These are phyloP conservation scores for Cryptococcus sp. DNA, from an alignment of 1,284 basidiomycete genomes.

Conservation along the genomic window DNA sequence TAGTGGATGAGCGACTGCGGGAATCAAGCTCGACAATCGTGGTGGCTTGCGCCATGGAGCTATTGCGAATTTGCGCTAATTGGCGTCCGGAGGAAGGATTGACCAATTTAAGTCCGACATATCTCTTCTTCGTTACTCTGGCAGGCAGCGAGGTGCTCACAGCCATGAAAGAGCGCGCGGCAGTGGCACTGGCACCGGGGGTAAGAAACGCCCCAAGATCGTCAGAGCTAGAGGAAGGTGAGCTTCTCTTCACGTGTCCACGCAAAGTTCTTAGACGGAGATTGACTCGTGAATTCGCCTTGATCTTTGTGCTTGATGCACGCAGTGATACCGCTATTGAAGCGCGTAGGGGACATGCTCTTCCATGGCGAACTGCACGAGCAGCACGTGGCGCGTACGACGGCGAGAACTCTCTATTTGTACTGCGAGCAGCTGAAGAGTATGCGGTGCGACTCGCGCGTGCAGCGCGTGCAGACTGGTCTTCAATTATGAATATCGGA, in stretches of 20 bases:
- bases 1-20: neutral
- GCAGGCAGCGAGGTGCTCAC: conserved; percentile 11
- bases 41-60: conserved; percentile 31
- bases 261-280: neutral
- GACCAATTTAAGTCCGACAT: conserved; percentile 34
- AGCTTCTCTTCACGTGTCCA: neutral
- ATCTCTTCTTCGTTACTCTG: conserved; percentile 24
- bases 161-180: neutral
- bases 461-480: neutral
- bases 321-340: conserved; percentile 26
- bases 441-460: conserved; percentile 1
- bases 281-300: neutral
- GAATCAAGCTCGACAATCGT: conserved; percentile 7
- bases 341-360: conserved; percentile 29
- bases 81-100: conserved; percentile 31
- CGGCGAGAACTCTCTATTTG: conserved; percentile 21
- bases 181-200: neutral
- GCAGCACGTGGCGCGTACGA: conserved; percentile 26
- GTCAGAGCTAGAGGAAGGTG: conserved; percentile 10
- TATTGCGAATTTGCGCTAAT: conserved; percentile 30
- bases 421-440: conserved; percentile 23
- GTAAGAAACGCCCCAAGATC: neutral
- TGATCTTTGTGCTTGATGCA: neutral
- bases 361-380: conserved; percentile 27
- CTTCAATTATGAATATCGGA: no score